Conservation (phyloP, 257 asterid species). For the Schizonepeta tenuifolia region DNA sequence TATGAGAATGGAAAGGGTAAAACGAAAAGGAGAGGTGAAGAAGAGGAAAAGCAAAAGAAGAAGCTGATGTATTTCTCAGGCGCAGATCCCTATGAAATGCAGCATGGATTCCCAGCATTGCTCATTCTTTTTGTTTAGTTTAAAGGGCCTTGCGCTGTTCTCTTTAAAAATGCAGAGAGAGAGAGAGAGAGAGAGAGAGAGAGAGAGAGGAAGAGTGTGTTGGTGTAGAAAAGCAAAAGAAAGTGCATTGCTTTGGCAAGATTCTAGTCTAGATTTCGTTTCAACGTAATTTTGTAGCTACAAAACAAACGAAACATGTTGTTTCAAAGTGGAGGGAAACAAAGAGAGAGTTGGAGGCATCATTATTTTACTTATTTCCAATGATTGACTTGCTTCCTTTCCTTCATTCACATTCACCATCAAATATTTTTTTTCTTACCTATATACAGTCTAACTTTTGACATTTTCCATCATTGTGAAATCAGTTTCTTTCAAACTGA, state of each 20-base stretch:
- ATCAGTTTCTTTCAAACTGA: not conserved
- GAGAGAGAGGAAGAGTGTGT: constrained; percentile 34
- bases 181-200: constrained; percentile 24
- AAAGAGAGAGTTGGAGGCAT: constrained; percentile 41
- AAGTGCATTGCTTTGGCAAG: constrained; percentile 40
- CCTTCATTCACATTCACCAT: not conserved
- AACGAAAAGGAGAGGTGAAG: constrained; percentile 36
- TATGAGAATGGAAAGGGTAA: constrained; percentile 30
- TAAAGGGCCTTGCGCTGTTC: constrained; percentile 54
- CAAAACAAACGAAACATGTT: constrained; percentile 46
- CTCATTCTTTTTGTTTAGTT: constrained; percentile 82
- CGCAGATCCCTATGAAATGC: constrained; percentile 86
- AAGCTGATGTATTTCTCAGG: constrained; percentile 50
- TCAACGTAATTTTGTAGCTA: constrained; percentile 53
- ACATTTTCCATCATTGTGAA: not conserved
- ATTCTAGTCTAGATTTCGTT: constrained; percentile 40
- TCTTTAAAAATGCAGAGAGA: constrained; percentile 17
- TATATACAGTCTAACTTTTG: not conserved
- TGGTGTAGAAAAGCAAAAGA: constrained; percentile 36
- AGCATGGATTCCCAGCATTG: constrained; percentile 68
- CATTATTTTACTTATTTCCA: constrained; percentile 55
- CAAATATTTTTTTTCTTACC: not conserved
- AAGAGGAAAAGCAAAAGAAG: constrained; percentile 59
- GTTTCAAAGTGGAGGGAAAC: constrained; percentile 33
- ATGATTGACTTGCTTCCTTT: constrained; percentile 52